Evolutionary conservation across 2,329 filamentous ascomycete species (phyloP), one percentile per base, ranked within the genome.

Genomic region (Ascochyta clinopodiicola): DNA sequence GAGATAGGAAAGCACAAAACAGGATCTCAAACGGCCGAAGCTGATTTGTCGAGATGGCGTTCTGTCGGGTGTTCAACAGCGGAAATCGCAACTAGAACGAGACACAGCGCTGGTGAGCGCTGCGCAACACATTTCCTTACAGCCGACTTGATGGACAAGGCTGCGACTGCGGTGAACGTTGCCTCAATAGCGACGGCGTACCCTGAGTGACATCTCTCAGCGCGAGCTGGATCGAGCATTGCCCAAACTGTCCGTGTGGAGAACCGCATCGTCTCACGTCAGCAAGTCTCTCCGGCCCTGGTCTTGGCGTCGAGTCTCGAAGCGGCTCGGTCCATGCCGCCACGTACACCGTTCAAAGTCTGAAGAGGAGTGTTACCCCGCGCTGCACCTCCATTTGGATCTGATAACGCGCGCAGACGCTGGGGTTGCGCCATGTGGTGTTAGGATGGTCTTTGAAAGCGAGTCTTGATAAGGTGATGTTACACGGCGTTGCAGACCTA

Each of bases 301-400:
- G 13, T 29, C 15, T 21, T 22, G 42, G 32, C 51, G 47, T 25
- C 15, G 34, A 29, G 17, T n/a, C 40, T 44, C 27, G 44, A 17
- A 37, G 47, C 50, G 61, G 54, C 48, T 46, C 59, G 57, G 57
- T 59, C 61, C 61, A 59, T 56, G 47, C 57, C 52, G 51, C 40
- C 31, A 25, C 44, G n/a, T 44, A 36, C 31, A 57, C 31, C 48
- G 46, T 38, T 52, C 44, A 58, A n/a, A 15, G 2, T 15, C 22
- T 43, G 8, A 31, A 43, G 22, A 13, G 29, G 19, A n/a, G 22
- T 25, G 3, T 31, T 42, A 47, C 56, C 58, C 57, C 44, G 50
- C 51, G 39, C 59, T 57, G 35, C 37, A 39, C 42, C 21, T 34
- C 49, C 4, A 25, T 47, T 12, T 46, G 37, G 34, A 34, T 27